phyloP scores from a whole-genome alignment of 2,329 filamentous ascomycete species.

The Curvularia verruculosa region DNA sequence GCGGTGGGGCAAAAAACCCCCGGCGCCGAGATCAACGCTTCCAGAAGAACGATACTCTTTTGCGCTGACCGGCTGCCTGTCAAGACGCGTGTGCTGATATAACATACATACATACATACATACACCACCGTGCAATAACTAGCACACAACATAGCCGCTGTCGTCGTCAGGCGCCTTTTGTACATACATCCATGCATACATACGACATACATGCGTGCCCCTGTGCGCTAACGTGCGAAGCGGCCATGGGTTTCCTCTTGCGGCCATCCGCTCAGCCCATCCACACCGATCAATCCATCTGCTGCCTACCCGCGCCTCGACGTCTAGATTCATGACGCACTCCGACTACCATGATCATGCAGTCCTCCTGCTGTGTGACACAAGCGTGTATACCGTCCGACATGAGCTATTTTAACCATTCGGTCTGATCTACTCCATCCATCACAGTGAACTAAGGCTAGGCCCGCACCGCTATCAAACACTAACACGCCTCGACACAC shows the following conservation, averaged over 20 bases:
- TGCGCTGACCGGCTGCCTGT: not conserved
- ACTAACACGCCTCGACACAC: not conserved
- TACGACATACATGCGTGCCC: not conserved
- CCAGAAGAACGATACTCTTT: conserved; percentile 12
- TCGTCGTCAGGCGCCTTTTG: not conserved
- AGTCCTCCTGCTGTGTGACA: conserved; percentile 1
- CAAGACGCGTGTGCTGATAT: not conserved
- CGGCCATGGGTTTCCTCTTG: conserved; percentile 6
- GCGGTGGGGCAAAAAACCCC: conserved; percentile 10
- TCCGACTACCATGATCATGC: conserved; percentile 2
- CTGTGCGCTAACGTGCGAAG: not conserved
- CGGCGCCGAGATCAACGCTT: conserved; percentile 17
- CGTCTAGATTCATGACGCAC: not conserved
- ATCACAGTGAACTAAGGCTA: not conserved
- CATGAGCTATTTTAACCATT: not conserved
- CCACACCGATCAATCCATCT: conserved; percentile 5
- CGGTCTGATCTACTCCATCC: not conserved
- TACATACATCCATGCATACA: too few relatives aligned
- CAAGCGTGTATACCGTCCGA: not conserved
- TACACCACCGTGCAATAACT: too few relatives aligned
- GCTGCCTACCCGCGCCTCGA: not conserved
- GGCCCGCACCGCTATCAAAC: not conserved
- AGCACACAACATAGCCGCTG: too few relatives aligned
- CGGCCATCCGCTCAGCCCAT: conserved; percentile 4
- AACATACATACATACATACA: not conserved